Conservation (phyloP, 495 filamentous ascomycete species). For the Umbilicaria muhlenbergii region DNA sequence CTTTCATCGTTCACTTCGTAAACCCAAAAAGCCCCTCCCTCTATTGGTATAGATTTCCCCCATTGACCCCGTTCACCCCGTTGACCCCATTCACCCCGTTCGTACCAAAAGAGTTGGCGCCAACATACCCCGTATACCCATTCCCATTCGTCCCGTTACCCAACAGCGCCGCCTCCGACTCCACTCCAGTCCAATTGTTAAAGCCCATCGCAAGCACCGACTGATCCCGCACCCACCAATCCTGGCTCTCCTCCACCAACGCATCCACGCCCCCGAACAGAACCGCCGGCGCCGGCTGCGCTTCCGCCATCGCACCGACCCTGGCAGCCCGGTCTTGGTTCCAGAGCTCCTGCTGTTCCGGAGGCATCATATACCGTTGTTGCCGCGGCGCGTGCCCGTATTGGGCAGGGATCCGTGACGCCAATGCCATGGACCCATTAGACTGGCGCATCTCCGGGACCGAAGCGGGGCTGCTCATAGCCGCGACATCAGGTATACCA, state of each 20-base stretch:
- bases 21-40: no score
- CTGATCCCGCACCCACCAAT: constrained; percentile 43
- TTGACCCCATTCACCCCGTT: no score
- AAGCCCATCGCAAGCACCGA: constrained; percentile 27
- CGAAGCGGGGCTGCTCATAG: neutral
- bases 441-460: neutral
- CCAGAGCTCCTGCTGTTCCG: constrained; percentile 7
- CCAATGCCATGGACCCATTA: neutral
- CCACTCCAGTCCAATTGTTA: constrained; percentile 30
- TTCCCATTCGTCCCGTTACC: no score
- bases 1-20: no score
- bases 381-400: neutral
- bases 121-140: no score
- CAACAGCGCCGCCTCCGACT: neutral
- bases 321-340: constrained; percentile 5
- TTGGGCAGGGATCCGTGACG: neutral
- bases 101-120: no score
- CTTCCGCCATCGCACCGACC: neutral
- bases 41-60: no score
- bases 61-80: no score
- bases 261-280: constrained; percentile 31
- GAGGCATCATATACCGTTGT: neutral
- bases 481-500: neutral
- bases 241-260: constrained; percentile 36
- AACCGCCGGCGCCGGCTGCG: constrained; percentile 8